Conservation (phyloP, 768 basidiomycete species). For the Tulasnella sp. region DNA sequence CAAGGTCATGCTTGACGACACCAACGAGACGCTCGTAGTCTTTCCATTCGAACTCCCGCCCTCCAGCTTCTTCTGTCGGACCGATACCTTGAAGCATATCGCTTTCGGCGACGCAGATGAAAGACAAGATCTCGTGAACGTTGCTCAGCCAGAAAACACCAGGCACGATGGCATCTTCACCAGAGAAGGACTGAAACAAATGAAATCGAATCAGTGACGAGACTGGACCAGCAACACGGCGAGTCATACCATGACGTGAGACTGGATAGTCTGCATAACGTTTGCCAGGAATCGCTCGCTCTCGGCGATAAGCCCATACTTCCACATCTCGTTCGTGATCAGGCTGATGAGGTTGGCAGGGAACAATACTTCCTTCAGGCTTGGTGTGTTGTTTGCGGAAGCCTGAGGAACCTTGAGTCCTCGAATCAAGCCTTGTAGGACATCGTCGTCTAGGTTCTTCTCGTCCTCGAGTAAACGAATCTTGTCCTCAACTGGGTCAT, state of each 20-base stretch:
- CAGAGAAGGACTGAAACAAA: conserved; percentile 61
- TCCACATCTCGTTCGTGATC: conserved; percentile 99
- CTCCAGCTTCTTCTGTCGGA: conserved; percentile 86
- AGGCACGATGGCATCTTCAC: conserved; percentile 92
- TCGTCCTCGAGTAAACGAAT: conserved; percentile 86
- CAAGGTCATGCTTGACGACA: conserved; percentile 98
- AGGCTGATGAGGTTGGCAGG: conserved; percentile 96
- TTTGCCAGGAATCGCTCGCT: conserved; percentile 97
- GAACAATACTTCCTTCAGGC: conserved; percentile 95
- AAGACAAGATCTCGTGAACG: conserved; percentile 98
- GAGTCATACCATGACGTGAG: conserved; percentile 86
- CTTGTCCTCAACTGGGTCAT: conserved; percentile 92
- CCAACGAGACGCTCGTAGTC: conserved; percentile 94
- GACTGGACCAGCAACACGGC: neutral
- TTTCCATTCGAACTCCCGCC: conserved; percentile 91
- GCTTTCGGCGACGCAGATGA: conserved; percentile 97
- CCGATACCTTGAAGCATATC: conserved; percentile 98
- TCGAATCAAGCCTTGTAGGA: conserved; percentile 80
- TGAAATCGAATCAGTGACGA: conserved; percentile 11
- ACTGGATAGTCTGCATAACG: conserved; percentile 96
- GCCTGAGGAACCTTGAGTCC: conserved; percentile 90
- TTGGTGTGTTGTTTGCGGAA: conserved; percentile 82
- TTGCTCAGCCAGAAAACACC: conserved; percentile 99
- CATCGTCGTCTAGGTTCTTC: conserved; percentile 86
- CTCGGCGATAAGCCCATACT: conserved; percentile 92